Base-by-base conservation (phyloP, 1,139 yeast species). In the Arxiozyma slooffiae region DNA sequence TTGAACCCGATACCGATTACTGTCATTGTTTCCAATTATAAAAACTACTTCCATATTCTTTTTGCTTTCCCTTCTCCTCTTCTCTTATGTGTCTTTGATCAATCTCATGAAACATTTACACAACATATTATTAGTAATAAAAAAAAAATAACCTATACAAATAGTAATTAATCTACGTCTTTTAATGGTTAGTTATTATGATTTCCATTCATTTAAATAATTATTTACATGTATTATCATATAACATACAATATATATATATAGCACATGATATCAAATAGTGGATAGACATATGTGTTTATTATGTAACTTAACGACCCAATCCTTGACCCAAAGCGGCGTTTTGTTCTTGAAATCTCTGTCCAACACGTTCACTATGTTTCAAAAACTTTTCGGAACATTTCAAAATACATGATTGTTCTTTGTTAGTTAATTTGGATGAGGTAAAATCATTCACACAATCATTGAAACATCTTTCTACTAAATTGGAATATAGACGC, bases 361-460 rank as follows among this genome's bases (percentile, higher is more conserved):
- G 95, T 48, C 98, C 98, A 52, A 94, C 96, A 70, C 98, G 84
- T 75, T 92, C 98, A 71, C 94, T 83, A 77, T 92, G 97, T 72
- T 92, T 92, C 75, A 94, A 80, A 79, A 94, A 94, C 77, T 92
- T 92, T 72, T 92, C 97, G 43, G 96, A 85, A 71, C 99, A 92
- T 73, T 85, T 85, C 76, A 81, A 76, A 59, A 92, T 80, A 73
- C 99, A 92, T 38, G 81, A 66, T 58, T 81, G 81, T 72, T 92
- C 98, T 75, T 85, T 88, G 64, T 80, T 70, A 54, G 95, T 83
- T 68, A 92, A 79, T 66, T 81, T 81, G 67, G 85, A 83, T 46
- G 97, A 88, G 53, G 98, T 92, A 80, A 92, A 90, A 70, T 92
- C 98, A 69, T 90, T 90, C 68, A 92, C 96, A 75, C 98, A 92